A percentile compares a stretch with the other conserved stretches of the same genome.
Conservation (phyloP, 768 basidiomycete species). For the Austroboletus eburneus region DNA sequence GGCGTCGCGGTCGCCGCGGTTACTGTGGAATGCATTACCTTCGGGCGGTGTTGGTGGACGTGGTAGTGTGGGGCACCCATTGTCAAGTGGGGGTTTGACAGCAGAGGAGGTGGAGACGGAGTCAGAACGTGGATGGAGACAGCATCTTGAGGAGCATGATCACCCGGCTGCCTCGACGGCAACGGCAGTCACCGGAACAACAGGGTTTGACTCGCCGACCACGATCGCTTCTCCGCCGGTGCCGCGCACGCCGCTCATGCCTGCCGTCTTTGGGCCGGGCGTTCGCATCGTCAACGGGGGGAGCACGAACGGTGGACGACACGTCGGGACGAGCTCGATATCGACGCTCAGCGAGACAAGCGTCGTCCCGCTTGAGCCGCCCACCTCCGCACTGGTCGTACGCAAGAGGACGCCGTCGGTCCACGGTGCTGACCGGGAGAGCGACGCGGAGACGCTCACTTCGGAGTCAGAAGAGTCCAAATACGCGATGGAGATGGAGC, state of each 20-base stretch:
- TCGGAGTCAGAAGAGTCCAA: constrained; percentile 40
- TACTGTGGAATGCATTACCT: constrained; percentile 34
- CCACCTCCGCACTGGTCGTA: constrained; percentile 24
- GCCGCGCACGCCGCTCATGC: constrained; percentile 36
- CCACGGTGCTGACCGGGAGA: not conserved
- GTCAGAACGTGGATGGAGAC: constrained; percentile 29
- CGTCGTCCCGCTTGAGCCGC: constrained; percentile 21
- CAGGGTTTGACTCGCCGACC: constrained; percentile 36
- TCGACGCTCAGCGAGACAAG: constrained; percentile 25
- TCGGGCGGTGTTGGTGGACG: constrained; percentile 38
- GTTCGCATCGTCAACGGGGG: constrained; percentile 29
- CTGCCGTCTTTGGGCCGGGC: constrained; percentile 8
- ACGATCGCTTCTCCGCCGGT: constrained; percentile 37
- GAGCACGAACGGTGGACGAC: constrained; percentile 16
- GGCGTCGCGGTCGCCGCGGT: constrained; percentile 37
- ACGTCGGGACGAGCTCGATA: constrained; percentile 27
- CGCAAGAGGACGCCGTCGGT: constrained; percentile 39
- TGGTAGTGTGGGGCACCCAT: constrained; percentile 4
- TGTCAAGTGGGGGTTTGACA: constrained; percentile 15
- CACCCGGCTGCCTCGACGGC: not conserved
- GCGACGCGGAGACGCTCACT: not conserved
- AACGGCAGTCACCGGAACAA: not conserved
- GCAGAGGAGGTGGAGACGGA: constrained; percentile 23
- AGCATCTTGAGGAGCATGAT: constrained; percentile 17
- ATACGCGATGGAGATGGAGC: constrained; percentile 17